Percentiles rank a stretch among this genome's conserved stretches.
phyloP scores from a whole-genome alignment of 768 basidiomycete genomes.

The Mrakia gelida region DNA sequence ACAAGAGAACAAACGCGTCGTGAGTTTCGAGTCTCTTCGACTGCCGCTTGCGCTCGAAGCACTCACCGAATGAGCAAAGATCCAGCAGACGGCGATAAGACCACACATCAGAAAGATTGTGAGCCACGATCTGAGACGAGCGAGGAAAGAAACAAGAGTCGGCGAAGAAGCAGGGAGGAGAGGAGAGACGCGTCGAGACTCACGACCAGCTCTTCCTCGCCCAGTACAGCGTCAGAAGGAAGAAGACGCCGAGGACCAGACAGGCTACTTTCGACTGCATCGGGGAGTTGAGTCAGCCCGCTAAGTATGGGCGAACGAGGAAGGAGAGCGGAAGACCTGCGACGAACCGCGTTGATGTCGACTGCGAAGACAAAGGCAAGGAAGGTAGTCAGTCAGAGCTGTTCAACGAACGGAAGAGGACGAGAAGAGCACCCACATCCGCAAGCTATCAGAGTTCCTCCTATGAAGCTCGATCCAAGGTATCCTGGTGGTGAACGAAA shows the following conservation, averaged over 20 bases:
- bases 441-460: slow-evolving; percentile 70
- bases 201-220: slow-evolving; percentile 39
- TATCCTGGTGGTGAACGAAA: slow-evolving; percentile 54
- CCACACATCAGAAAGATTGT: slow-evolving; percentile 75
- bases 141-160: slow-evolving; percentile 5
- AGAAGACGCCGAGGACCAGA: slow-evolving; percentile 75
- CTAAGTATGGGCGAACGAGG: neutral
- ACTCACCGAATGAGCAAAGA: slow-evolving; percentile 31
- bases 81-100: slow-evolving; percentile 55
- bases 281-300: too few relatives aligned
- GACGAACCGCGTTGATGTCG: slow-evolving; percentile 41
- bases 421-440: slow-evolving; percentile 34
- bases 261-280: slow-evolving; percentile 66
- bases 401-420: slow-evolving; percentile 63
- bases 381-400: neutral
- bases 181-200: neutral
- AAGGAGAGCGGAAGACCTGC: neutral
- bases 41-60: neutral
- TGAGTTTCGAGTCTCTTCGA: neutral
- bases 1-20: slow-evolving; percentile 57
- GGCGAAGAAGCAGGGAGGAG: too few relatives aligned
- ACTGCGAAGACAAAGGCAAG: slow-evolving; percentile 16
- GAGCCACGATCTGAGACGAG: slow-evolving; percentile 54
- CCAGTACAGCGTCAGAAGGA: slow-evolving; percentile 76
- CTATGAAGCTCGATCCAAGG: slow-evolving; percentile 78